phyloP scores from a whole-genome alignment of 2,329 filamentous ascomycete genomes.

The Nemania bipapillata region DNA sequence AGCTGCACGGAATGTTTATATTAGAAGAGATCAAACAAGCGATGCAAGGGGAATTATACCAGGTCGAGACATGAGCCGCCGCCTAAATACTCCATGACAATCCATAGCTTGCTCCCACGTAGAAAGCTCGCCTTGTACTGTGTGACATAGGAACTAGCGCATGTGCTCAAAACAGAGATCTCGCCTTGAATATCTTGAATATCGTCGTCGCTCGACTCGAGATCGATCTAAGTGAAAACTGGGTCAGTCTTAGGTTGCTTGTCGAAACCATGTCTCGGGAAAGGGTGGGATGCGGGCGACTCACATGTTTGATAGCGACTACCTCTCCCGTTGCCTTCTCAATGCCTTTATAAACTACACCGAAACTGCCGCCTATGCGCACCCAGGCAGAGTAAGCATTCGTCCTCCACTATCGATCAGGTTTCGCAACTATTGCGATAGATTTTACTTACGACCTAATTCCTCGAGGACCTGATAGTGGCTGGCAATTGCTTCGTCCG shows the following conservation, averaged over 20 bases:
- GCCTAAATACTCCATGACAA: conserved; percentile 97
- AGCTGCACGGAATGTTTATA: conserved; percentile 64
- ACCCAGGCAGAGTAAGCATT: conserved; percentile 25
- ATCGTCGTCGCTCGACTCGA: conserved; percentile 98
- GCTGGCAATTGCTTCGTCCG: conserved; percentile 76
- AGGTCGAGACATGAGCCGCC: conserved; percentile 95
- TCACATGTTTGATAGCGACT: conserved; percentile 95
- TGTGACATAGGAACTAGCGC: conserved; percentile 91
- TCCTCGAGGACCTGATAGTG: conserved; percentile 97
- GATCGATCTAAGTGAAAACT: conserved; percentile 78
- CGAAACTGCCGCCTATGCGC: conserved; percentile 85
- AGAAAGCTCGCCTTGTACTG: conserved; percentile 97
- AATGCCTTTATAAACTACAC: conserved; percentile 95
- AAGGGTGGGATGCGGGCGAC: conserved; percentile 50
- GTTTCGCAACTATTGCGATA: conserved; percentile 27
- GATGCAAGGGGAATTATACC: conserved; percentile 62
- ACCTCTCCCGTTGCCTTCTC: conserved; percentile 90
- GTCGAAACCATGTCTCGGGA: background rate
- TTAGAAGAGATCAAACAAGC: conserved; percentile 46
- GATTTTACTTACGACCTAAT: conserved; percentile 79
- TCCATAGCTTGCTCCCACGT: conserved; percentile 97
- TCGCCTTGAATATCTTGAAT: conserved; percentile 98
- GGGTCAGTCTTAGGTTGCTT: conserved; percentile 25
- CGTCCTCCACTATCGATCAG: background rate
- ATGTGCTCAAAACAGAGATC: conserved; percentile 93